These are phyloP conservation scores for Allium fistulosum DNA, from an alignment of 106 monocot species.

Conservation along the genomic window DNA sequence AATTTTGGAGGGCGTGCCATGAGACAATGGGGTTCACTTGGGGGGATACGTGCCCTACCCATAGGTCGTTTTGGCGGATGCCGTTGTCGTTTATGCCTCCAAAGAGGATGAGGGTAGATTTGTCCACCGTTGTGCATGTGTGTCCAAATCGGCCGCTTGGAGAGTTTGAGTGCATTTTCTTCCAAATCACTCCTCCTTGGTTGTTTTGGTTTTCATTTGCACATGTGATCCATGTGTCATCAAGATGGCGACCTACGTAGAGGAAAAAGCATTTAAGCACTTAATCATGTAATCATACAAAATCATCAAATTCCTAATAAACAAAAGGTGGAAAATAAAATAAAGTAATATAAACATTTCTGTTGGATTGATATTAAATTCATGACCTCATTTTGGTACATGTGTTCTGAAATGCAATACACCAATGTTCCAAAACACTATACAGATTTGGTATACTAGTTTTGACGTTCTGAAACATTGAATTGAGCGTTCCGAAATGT, in stretches of 20 bases:
- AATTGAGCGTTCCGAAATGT: no score
- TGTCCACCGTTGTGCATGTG: constrained; percentile 44
- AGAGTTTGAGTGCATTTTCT: constrained; percentile 41
- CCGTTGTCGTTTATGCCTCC: constrained; percentile 92
- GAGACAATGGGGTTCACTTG: constrained; percentile 16
- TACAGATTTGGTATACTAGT: no score
- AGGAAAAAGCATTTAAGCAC: no score
- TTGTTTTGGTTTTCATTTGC: constrained; percentile 45
- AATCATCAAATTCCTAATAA: no score
- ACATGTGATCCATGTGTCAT: constrained; percentile 84
- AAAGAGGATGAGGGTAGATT: constrained; percentile 52
- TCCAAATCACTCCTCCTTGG: constrained; percentile 34
- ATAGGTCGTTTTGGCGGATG: constrained; percentile 71
- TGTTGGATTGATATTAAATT: no score
- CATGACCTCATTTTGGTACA: no score
- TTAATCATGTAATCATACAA: no score
- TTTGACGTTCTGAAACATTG: no score
- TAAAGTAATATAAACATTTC: no score
- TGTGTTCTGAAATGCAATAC: no score
- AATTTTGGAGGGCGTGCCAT: constrained; percentile 58
- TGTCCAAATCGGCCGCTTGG: constrained; percentile 95
- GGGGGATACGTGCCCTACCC: constrained; percentile 41
- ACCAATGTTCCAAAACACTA: no score
- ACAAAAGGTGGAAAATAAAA: no score
- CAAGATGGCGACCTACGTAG: constrained; percentile 79